Evolutionary conservation across 2,329 filamentous ascomycete species (phyloP).

Genomic region (Harringtonia lauricola): DNA sequence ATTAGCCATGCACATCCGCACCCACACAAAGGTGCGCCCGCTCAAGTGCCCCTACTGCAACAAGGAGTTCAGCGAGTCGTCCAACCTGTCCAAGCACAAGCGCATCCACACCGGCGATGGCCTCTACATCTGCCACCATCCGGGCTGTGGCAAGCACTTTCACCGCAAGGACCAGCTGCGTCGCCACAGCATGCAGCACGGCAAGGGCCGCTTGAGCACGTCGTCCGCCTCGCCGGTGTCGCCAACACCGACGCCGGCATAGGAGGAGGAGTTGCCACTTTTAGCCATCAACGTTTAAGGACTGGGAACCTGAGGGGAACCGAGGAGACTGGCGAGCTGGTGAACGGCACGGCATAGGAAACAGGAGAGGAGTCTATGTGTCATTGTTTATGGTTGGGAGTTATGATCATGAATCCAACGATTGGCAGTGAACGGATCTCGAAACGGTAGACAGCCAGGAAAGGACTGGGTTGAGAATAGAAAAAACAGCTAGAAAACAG

Average conservation of each 20-base stretch:
- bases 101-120: constrained; percentile 47
- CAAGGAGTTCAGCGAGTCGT: constrained; percentile 52
- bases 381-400: too few relatives aligned
- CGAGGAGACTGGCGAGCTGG: too few relatives aligned
- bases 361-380: too few relatives aligned
- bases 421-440: too few relatives aligned
- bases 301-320: neutral
- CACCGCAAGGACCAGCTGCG: constrained; percentile 49
- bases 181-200: constrained; percentile 35
- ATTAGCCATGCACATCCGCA: constrained; percentile 54
- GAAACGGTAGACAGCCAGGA: too few relatives aligned
- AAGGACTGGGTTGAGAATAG: too few relatives aligned
- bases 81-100: constrained; percentile 55
- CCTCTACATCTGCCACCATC: constrained; percentile 33
- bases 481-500: too few relatives aligned
- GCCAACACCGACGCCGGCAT: too few relatives aligned
- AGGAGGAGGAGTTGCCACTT: too few relatives aligned
- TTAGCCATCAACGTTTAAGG: neutral
- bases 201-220: constrained; percentile 9
- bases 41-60: constrained; percentile 46
- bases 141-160: constrained; percentile 45
- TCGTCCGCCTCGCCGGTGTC: neutral
- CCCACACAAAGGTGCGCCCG: constrained; percentile 55
- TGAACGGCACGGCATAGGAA: too few relatives aligned
- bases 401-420: too few relatives aligned